phyloP scores from a whole-genome alignment of 352 stramenopile species.

The Pythium pyrilobum region DNA sequence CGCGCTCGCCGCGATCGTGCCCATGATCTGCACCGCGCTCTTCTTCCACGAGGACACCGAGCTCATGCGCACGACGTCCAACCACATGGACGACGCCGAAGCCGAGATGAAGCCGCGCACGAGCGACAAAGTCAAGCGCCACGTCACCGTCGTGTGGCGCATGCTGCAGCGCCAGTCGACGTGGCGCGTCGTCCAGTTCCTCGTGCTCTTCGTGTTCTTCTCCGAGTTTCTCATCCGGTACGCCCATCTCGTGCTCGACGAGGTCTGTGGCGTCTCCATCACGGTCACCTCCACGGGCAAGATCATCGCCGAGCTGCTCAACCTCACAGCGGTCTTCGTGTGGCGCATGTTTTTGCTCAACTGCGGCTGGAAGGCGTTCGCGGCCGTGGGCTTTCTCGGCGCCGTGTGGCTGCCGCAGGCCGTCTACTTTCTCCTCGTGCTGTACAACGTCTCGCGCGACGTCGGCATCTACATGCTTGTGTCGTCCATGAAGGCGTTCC shows the following conservation, averaged over 20 bases:
- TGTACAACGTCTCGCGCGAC: conserved; percentile 20
- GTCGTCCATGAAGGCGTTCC: conserved; percentile 28
- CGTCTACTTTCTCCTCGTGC: conserved; percentile 31
- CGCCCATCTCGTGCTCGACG: conserved; percentile 33
- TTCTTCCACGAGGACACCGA: conserved; percentile 33
- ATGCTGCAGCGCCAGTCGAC: conserved; percentile 33
- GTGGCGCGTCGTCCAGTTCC: conserved; percentile 43
- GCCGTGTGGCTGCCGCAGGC: conserved; percentile 35
- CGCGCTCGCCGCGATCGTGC: conserved; percentile 37
- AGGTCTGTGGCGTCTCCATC: conserved; percentile 33
- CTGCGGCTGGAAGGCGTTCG: conserved; percentile 33
- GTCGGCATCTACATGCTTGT: conserved; percentile 35
- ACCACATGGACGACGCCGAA: background rate
- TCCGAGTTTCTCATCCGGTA: conserved; percentile 55
- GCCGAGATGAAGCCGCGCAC: background rate
- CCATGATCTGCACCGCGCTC: conserved; percentile 26
- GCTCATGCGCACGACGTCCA: background rate
- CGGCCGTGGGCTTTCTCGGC: conserved; percentile 24
- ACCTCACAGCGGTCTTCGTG: conserved; percentile 28
- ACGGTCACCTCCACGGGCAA: conserved; percentile 39
- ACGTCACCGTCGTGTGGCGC: conserved; percentile 18
- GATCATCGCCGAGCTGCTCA: conserved; percentile 41
- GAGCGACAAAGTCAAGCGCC: background rate
- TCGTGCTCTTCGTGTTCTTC: conserved; percentile 54
- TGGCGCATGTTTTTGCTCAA: conserved; percentile 51